Conservation (phyloP, 495 filamentous ascomycete genomes). For the Copromyces sp. region DNA sequence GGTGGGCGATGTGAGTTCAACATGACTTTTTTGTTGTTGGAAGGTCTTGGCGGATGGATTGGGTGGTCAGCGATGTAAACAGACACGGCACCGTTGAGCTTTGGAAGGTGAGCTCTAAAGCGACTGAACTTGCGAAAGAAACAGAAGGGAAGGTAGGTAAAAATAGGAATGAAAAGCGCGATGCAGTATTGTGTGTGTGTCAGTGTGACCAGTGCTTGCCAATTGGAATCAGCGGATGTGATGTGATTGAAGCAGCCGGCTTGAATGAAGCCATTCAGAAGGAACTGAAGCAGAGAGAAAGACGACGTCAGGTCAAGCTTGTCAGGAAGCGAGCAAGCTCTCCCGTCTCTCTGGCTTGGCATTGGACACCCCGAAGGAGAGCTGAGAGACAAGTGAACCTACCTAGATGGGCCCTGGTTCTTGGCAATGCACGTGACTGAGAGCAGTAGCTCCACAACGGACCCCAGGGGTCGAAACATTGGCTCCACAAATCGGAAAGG, state of each 20-base stretch:
- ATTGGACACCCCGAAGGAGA: too few relatives aligned
- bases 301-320: background rate
- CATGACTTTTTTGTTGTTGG: slow-evolving; percentile 6
- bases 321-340: too few relatives aligned
- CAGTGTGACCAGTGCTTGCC: background rate
- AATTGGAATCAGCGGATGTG: background rate
- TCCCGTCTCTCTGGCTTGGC: background rate
- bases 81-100: background rate
- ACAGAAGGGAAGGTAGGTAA: background rate
- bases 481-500: background rate
- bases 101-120: background rate
- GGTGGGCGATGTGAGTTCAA: slow-evolving; percentile 1
- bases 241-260: background rate
- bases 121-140: background rate
- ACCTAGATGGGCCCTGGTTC: background rate
- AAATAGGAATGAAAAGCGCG: background rate
- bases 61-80: background rate
- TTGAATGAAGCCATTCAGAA: background rate
- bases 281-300: background rate
- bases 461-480: background rate
- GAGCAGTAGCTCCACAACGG: background rate
- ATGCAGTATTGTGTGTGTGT: background rate
- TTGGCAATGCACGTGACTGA: background rate
- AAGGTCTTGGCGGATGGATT: background rate
- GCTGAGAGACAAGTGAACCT: background rate